Evolutionary conservation across 148 eudicot genomes (phyloP).

Genomic region (Pouteria glomerata): DNA sequence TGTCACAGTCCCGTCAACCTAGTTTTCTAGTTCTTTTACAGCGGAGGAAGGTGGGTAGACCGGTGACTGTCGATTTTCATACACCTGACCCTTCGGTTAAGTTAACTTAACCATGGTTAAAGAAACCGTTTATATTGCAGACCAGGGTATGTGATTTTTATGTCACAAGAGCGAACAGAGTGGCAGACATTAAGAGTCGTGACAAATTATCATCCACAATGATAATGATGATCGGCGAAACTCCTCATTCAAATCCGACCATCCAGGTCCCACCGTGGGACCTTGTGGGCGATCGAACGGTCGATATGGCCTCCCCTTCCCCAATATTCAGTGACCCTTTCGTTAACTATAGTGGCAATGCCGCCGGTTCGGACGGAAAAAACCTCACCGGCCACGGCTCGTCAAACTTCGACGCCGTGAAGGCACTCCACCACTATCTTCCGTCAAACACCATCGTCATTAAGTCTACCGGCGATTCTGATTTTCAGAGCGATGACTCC

Average conservation of each 20-base stretch:
- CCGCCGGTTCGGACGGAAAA: conserved; percentile 11
- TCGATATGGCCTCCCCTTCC: conserved; percentile 7
- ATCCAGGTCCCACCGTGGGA: conserved; percentile 60
- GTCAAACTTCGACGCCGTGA: conserved; percentile 26
- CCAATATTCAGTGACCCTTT: not conserved
- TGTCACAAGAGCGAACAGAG: not conserved
- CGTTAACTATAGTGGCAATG: conserved; percentile 7
- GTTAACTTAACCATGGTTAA: conserved; percentile 4
- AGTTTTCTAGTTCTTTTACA: too few relatives aligned
- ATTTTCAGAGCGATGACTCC: conserved; percentile 5
- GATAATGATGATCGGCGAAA: conserved; percentile 33
- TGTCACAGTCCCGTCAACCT: too few relatives aligned
- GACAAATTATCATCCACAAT: too few relatives aligned
- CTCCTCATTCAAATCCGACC: conserved; percentile 45
- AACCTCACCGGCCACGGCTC: not conserved
- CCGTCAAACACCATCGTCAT: conserved; percentile 36
- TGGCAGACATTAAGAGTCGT: not conserved
- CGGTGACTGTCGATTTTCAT: not conserved
- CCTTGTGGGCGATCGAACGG: conserved; percentile 42
- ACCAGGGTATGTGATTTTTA: not conserved
- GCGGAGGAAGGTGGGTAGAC: too few relatives aligned
- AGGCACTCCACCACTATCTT: conserved; percentile 49
- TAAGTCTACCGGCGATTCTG: conserved; percentile 19
- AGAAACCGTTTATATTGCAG: not conserved
- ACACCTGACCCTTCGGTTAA: not conserved